Evolutionary conservation across 306 rosid species (phyloP).

Genomic region (Dryas alaskensis): DNA sequence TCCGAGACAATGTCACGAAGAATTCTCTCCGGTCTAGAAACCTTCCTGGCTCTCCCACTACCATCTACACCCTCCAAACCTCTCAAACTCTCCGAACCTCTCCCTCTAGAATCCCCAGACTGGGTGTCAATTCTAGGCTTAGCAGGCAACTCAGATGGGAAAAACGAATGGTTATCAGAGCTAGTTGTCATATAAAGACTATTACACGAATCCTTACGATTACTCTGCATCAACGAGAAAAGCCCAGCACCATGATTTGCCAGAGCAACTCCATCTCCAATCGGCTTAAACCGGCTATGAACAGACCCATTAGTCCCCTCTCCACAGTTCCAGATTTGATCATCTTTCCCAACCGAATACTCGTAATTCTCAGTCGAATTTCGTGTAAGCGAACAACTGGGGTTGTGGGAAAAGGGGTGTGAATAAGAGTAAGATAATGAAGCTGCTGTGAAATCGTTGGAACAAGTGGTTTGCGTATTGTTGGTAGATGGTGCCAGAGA

Average conservation of each 20-base stretch:
- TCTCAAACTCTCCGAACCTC: constrained; percentile 69
- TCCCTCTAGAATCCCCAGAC: constrained; percentile 79
- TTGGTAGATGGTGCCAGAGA: constrained; percentile 52
- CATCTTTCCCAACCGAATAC: constrained; percentile 69
- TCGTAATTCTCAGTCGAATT: constrained; percentile 88
- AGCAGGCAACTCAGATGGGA: constrained; percentile 90
- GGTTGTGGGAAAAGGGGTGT: constrained; percentile 77
- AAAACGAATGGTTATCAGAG: constrained; percentile 81
- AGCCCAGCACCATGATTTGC: constrained; percentile 64
- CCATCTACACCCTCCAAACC: constrained; percentile 58
- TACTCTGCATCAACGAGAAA: constrained; percentile 63
- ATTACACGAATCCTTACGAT: constrained; percentile 38
- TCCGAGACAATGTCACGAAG: constrained; percentile 57
- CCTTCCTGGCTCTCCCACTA: constrained; percentile 47
- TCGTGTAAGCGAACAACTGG: constrained; percentile 87
- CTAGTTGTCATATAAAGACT: constrained; percentile 62
- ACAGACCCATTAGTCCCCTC: constrained; percentile 99
- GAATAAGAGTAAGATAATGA: constrained; percentile 85
- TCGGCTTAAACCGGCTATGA: constrained; percentile 95
- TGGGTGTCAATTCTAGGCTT: constrained; percentile 65
- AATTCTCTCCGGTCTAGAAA: constrained; percentile 68
- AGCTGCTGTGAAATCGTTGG: constrained; percentile 79
- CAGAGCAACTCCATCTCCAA: constrained; percentile 83
- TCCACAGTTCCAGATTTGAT: constrained; percentile 92
- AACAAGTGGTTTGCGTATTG: constrained; percentile 57